Percentiles rank a stretch among this genome's conserved stretches.
These are phyloP conservation scores for Fraxinus dipetala DNA, from an alignment of 305 asterid genomes.

Conservation along the genomic window DNA sequence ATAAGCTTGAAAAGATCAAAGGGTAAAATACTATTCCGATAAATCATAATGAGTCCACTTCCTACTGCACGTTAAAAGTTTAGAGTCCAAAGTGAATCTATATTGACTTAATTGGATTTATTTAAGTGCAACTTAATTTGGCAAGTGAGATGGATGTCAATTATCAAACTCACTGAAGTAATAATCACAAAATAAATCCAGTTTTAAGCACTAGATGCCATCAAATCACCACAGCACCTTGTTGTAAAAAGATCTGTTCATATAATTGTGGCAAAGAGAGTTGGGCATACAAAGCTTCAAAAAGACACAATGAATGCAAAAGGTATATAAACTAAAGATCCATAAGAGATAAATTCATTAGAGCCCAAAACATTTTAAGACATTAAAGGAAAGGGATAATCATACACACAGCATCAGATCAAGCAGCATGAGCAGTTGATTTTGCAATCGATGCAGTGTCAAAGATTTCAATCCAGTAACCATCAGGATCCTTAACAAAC, in stretches of 20 bases:
- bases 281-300: neutral
- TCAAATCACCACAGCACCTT: neutral
- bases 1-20: neutral
- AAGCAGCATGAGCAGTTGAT: constrained; percentile 47
- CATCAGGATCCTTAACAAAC: constrained; percentile 89
- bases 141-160: neutral
- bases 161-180: neutral
- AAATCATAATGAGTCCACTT: neutral
- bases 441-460: constrained; percentile 50
- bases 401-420: constrained; percentile 26
- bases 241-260: neutral
- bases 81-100: neutral
- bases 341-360: neutral
- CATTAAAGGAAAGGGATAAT: neutral
- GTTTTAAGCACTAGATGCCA: neutral
- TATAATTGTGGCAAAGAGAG: neutral
- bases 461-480: constrained; percentile 90
- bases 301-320: neutral
- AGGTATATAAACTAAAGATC: neutral
- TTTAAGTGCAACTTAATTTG: neutral
- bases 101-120: neutral
- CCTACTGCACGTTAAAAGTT: neutral
- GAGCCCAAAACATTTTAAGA: neutral
- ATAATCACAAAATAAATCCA: neutral
- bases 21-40: neutral